Evolutionary conservation across 2,329 filamentous ascomycete species (phyloP).

Genomic region (Metarhizium robertsii): DNA sequence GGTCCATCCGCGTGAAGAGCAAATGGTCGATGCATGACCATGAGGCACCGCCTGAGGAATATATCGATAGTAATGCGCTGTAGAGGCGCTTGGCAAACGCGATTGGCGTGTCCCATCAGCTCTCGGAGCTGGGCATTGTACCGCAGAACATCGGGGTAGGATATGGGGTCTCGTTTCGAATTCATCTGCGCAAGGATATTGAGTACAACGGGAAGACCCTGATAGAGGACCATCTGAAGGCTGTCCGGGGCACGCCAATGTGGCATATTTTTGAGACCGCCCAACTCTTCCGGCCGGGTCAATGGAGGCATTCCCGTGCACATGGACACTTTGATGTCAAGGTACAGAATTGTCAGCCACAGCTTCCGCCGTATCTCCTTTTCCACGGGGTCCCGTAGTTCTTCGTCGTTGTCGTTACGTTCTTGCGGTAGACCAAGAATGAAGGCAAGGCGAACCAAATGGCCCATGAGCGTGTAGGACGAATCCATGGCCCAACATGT

Average conservation of each 20-base stretch:
- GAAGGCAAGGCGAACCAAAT: constrained; percentile 24
- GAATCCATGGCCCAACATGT: constrained; percentile 28
- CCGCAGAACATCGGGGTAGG: constrained; percentile 22
- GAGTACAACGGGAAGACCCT: constrained; percentile 21
- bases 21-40: constrained; percentile 26
- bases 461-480: constrained; percentile 24
- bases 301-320: constrained; percentile 25
- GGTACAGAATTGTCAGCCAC: constrained; percentile 26
- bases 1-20: constrained; percentile 24
- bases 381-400: constrained; percentile 15
- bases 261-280: constrained; percentile 14
- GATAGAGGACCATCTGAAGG: constrained; percentile 23
- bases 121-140: constrained; percentile 23
- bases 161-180: constrained; percentile 19
- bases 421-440: constrained; percentile 26
- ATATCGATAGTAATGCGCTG: constrained; percentile 26
- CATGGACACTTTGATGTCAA: constrained; percentile 26
- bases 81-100: constrained; percentile 18
- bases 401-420: constrained; percentile 14
- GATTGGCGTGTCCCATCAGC: constrained; percentile 21
- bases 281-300: constrained; percentile 21
- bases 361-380: constrained; percentile 19
- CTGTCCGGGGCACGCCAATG: constrained; percentile 18
- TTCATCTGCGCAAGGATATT: constrained; percentile 22
- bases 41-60: constrained; percentile 24